Evolutionary conservation across 257 asterid genomes (phyloP).

Genomic region (Knoxia roxburghii): DNA sequence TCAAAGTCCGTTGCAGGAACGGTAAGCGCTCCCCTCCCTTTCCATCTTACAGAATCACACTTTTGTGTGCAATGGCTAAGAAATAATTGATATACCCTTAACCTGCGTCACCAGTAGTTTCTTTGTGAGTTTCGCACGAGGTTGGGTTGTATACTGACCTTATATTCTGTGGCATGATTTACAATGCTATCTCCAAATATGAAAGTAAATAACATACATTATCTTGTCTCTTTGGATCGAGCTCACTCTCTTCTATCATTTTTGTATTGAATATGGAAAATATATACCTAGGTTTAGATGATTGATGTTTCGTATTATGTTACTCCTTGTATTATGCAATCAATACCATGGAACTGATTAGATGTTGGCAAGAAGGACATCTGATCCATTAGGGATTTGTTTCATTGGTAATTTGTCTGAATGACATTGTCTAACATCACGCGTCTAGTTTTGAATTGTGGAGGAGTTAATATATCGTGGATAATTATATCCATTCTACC

Average conservation of each 20-base stretch:
- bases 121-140: background rate
- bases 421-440: background rate
- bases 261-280: background rate
- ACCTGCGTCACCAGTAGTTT: background rate
- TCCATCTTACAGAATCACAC: background rate
- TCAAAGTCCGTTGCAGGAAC: conserved; percentile 97
- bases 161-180: background rate
- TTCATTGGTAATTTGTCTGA: background rate
- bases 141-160: no score
- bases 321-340: background rate
- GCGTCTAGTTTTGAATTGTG: background rate
- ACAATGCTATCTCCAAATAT: background rate
- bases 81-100: background rate
- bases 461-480: background rate
- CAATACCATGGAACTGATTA: background rate
- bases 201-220: background rate
- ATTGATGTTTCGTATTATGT: background rate
- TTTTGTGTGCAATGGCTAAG: background rate
- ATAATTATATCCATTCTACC: background rate
- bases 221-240: background rate
- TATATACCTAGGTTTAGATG: no score
- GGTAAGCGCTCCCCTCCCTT: conserved; percentile 41
- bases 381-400: background rate
- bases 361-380: background rate
- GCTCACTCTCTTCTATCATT: background rate